phyloP scores from a whole-genome alignment of 2,329 filamentous ascomycete species.

The Metarhizium humberi region DNA sequence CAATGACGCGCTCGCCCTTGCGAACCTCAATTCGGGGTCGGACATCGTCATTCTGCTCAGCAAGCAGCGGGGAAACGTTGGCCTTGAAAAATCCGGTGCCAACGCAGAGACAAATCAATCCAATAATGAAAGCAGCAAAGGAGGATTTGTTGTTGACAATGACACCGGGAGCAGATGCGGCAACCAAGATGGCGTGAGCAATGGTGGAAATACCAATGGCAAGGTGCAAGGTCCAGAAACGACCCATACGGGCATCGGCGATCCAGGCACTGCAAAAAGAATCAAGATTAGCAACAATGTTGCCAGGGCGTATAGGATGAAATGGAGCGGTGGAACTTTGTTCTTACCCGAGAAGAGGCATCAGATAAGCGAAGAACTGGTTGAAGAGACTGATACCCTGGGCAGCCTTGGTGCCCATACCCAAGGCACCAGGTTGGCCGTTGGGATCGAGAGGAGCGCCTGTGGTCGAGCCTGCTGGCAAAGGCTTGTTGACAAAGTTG shows the following conservation, averaged over 20 bases:
- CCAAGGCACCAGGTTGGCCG: slow-evolving; percentile 41
- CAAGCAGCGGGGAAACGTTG: slow-evolving; percentile 64
- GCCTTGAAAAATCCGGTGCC: slow-evolving; percentile 77
- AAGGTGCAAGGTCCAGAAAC: slow-evolving; percentile 63
- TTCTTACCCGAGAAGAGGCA: slow-evolving; percentile 44
- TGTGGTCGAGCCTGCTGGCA: slow-evolving; percentile 44
- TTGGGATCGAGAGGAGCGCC: slow-evolving; percentile 32
- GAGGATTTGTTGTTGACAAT: slow-evolving; percentile 48
- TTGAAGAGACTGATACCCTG: slow-evolving; percentile 43
- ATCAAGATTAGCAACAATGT: background rate
- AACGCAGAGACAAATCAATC: slow-evolving; percentile 43
- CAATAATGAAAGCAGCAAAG: slow-evolving; percentile 60
- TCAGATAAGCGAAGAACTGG: slow-evolving; percentile 52
- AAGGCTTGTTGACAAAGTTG: slow-evolving; percentile 51
- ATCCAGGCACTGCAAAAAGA: slow-evolving; percentile 32
- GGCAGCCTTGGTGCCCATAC: slow-evolving; percentile 47
- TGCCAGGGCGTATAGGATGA: background rate
- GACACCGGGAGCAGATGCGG: slow-evolving; percentile 53
- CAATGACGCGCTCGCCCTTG: slow-evolving; percentile 57
- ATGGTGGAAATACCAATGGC: slow-evolving; percentile 56
- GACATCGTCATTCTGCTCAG: slow-evolving; percentile 57
- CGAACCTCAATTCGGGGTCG: slow-evolving; percentile 47
- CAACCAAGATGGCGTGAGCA: slow-evolving; percentile 57
- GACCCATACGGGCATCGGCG: slow-evolving; percentile 63
- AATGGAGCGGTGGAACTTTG: background rate